Evolutionary conservation across 1,284 basidiomycete genomes (phyloP), one percentile per base, ranked within the genome.

Genomic region (Gymnopus androsaceus): DNA sequence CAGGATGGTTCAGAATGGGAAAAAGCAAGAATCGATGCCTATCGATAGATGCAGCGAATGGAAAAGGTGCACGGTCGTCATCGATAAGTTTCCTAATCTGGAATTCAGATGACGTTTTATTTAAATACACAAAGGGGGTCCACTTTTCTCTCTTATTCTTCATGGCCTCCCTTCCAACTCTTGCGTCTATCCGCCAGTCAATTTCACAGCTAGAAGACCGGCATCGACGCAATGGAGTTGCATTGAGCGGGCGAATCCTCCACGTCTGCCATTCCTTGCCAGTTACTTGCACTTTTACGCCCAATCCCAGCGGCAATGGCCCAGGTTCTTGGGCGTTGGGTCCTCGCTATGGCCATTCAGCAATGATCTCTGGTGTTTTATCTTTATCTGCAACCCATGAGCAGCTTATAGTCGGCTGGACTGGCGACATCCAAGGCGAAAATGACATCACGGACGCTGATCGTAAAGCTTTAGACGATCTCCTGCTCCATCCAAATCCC

Each of bases 351-450:
- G 96, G 95, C 21, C 96, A 99, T 72, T 87, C 93, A 4, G 96
- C 96, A 7, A 94, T 99, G 90, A 90, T 96, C 63, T 91, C 89
- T 48, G 96, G 97, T 34, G 95, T 98, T 66, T 84, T 88, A 55
- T 91, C 88, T 3, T 83, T 99, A 42, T 83, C 87, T 11, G 75
- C 84, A 12, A 89, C 90, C 0, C 92, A 96, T 70, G 87, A 94
- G 61, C 94, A 99, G 75, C 73, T 97, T 61, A 85, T 98, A 65
- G 82, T 98, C 45, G 96, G 94, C 27, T 97, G 95, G 91, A 93
- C 92, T 0, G 96, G 95, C 37, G 94, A 98, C 63, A 81, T 98
- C 58, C 70, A 81, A 46, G 72, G 77, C 12, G 67, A 75, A 9
- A 68, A 72, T 15, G 67, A 75, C 11, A 75, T 94, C 41, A 76